Base-by-base conservation (phyloP, 2,329 filamentous ascomycete genomes). In the Cercospora canescens region DNA sequence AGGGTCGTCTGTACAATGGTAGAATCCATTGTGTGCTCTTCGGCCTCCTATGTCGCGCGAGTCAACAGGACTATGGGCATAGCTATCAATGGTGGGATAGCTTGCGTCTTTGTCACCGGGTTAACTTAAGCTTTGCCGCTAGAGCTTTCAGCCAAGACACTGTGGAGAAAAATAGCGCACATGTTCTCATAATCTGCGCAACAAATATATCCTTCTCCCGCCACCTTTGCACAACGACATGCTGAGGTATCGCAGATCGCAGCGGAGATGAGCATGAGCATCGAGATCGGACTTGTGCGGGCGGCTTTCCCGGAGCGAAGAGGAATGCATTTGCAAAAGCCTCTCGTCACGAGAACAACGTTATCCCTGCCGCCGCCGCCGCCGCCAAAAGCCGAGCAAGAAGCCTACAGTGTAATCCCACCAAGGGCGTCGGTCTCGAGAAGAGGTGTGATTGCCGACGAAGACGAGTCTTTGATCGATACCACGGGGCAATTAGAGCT, bases 401-500 rank as follows among this genome's bases (percentile, higher is more conserved):
- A 67, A 60, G 63, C 12, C 7, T 65, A 57, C 63, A 67, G 56
- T 41, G 21, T 69, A n/a, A 65, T 70, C 16, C 48, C 30, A 14
- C 66, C 67, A 37, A 26, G 64, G 34, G 67, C 62, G 54, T 18
- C 32, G n/a, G 14, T 34, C 4, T 32, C 55, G 9, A 69, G 65
- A 64, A 66, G 41, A 34, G 21, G 26, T 11, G 18, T 24, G 14
- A 7, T 41, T 6, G 21, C 14, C n/a, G 75, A 80, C 35, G 75
- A 79, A 16, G 79, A 82, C 4, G 82, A 82, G 62, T 81, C 82
- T 5, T 76, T 86, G 12, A 78, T 84, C 30, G 83, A 84, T 67
- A 79, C 79, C n/a, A 87, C 85, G 3, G 80, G 80, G 56, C 75
- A 79, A 1, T 77, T 87, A 14, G 73, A 79, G 1, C 78, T 86